Evolutionary conservation across 23 red algal genomes (phyloP).

Genomic region (Cyanidioschyzon merolae): DNA sequence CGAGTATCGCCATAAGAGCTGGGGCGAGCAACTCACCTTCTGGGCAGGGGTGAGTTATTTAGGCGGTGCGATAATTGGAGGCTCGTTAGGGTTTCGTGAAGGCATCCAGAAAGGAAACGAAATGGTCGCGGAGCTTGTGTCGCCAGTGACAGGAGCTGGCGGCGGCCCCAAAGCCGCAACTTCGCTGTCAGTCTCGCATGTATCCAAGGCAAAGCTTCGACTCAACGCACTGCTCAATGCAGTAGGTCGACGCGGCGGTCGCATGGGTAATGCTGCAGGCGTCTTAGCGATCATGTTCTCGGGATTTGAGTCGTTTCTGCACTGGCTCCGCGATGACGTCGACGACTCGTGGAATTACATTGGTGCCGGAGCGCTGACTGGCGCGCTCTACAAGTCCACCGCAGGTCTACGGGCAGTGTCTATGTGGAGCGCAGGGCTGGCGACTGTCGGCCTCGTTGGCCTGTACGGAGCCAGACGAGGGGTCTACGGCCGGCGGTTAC

Average conservation of each 20-base stretch:
- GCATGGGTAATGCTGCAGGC: constrained; percentile 43
- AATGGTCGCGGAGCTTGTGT: constrained; percentile 14
- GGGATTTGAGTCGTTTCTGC: constrained; percentile 37
- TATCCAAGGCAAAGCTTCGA: constrained; percentile 34
- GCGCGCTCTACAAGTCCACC: constrained; percentile 68
- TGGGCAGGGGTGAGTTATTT: constrained; percentile 59
- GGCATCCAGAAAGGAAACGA: constrained; percentile 24
- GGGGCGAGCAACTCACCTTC: constrained; percentile 87
- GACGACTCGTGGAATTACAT: constrained; percentile 47
- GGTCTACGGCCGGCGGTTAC: constrained; percentile 54
- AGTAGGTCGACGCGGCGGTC: constrained; percentile 34
- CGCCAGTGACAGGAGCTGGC: neutral
- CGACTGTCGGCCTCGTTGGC: constrained; percentile 36
- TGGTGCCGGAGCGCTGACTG: constrained; percentile 50
- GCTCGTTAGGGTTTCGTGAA: constrained; percentile 18
- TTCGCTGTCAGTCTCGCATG: constrained; percentile 22
- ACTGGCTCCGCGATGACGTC: constrained; percentile 51
- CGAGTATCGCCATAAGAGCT: constrained; percentile 61
- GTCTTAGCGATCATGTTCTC: constrained; percentile 75
- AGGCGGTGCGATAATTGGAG: constrained; percentile 28
- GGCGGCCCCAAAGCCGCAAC: neutral
- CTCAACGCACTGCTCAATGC: constrained; percentile 74
- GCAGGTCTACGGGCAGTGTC: constrained; percentile 29
- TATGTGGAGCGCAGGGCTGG: constrained; percentile 38
- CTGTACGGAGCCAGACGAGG: constrained; percentile 63